Conservation (phyloP, 345 rosid species). For the Iberis pinnata region DNA sequence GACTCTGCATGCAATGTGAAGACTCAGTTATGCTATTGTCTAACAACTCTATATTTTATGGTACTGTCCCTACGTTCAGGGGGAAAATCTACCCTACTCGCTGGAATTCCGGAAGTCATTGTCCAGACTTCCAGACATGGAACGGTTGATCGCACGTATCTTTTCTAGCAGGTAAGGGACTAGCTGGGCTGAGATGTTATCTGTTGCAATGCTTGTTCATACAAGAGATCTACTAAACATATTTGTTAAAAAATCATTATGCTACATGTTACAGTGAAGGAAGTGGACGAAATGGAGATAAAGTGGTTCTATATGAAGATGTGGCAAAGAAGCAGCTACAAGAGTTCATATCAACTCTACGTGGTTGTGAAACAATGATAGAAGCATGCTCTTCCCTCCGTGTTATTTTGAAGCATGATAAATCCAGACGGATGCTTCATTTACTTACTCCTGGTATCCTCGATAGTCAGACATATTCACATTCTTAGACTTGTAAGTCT, state of each 20-base stretch:
- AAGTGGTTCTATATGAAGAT: conserved; percentile 85
- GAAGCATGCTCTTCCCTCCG: conserved; percentile 72
- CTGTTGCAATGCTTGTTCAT: conserved; percentile 8
- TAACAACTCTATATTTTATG: conserved; percentile 19
- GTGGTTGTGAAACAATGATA: conserved; percentile 73
- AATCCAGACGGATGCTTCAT: conserved; percentile 56
- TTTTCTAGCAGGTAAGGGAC: conserved; percentile 65
- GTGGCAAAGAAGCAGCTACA: conserved; percentile 82
- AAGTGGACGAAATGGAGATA: conserved; percentile 81
- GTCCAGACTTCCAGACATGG: conserved; percentile 89
- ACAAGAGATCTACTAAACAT: conserved; percentile 7
- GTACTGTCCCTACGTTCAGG: conserved; percentile 42
- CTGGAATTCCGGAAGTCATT: conserved; percentile 71
- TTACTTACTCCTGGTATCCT: conserved; percentile 69
- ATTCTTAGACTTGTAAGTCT: conserved; percentile 9
- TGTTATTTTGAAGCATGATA: conserved; percentile 54
- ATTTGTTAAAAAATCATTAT: conserved; percentile 7
- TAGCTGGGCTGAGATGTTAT: conserved; percentile 9
- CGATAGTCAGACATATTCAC: conserved; percentile 2
- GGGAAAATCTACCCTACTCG: conserved; percentile 49
- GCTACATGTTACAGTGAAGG: conserved; percentile 55
- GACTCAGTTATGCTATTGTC: conserved; percentile 4
- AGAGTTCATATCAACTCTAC: conserved; percentile 74
- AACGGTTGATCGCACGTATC: conserved; percentile 74
- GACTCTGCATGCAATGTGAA: conserved; percentile 17